phyloP scores from a whole-genome alignment of 164 flowering plant species.

The Platanus orientalis region DNA sequence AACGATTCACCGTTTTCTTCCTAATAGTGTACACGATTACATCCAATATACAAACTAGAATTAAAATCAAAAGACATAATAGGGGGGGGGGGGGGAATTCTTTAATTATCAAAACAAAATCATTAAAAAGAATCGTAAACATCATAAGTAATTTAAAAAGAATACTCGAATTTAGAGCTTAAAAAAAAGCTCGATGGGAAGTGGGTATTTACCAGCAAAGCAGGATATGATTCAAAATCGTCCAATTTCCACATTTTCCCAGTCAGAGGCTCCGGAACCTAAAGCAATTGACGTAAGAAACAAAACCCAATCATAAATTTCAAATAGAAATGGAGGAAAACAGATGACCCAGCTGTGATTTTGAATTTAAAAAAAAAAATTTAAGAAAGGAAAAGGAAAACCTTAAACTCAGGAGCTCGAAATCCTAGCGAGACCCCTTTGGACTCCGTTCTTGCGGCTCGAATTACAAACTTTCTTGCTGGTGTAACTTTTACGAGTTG shows the following conservation, averaged over 20 bases:
- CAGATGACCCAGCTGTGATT: slow-evolving; percentile 1
- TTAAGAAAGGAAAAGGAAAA: slow-evolving; percentile 11
- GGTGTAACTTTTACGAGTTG: slow-evolving; percentile 18
- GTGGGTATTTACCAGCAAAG: slow-evolving; percentile 56
- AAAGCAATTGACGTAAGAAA: slow-evolving; percentile 7
- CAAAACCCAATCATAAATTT: background rate
- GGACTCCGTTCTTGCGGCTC: slow-evolving; percentile 76
- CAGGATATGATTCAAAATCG: slow-evolving; percentile 78
- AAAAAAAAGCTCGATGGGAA: background rate
- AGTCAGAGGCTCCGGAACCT: slow-evolving; percentile 91
- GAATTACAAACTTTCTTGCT: slow-evolving; percentile 33
- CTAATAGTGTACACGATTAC: too few species aligned
- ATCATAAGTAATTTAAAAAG: too few species aligned
- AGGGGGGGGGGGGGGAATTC: too few species aligned
- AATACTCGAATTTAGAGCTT: background rate
- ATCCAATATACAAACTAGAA: too few species aligned
- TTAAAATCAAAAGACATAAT: too few species aligned
- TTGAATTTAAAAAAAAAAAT: background rate
- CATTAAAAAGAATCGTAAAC: too few species aligned
- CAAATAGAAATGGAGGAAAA: slow-evolving; percentile 1
- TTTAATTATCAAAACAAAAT: too few species aligned
- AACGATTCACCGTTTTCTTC: too few species aligned
- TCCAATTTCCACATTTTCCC: slow-evolving; percentile 78
- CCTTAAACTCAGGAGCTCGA: slow-evolving; percentile 82
- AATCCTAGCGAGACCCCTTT: slow-evolving; percentile 58